Base-by-base conservation (phyloP, 768 basidiomycete genomes). In the Brasilioporus rufonigricans region DNA sequence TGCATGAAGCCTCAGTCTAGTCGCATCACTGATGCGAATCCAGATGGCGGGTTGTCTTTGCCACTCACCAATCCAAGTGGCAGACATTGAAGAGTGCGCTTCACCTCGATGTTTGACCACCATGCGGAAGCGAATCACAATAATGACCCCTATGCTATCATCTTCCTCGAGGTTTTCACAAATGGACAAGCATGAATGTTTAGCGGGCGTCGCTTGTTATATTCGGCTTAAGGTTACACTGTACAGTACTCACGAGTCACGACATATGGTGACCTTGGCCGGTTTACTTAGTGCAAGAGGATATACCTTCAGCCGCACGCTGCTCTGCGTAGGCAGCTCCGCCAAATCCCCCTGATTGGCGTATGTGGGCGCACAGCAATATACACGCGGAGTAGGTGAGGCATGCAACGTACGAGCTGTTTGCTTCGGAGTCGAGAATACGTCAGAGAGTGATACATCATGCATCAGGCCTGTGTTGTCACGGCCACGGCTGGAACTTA, bases 21-120 rank as follows among this genome's bases (percentile, higher is more conserved):
- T 54, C 31, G 10, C 19, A 39, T 50, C 19, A 27, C 9, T 57
- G 48, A 62, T 19, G 43, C 11, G 23, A 38, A 43, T 21, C 40
- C 24, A 71, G 70, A 38, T 71, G 70, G 70, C 70, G 71, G 24
- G 67, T 71, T 11, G 56, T 72, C 19, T 71, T 71, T 51, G n/a
- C 55, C 21, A 9, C 55, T 40, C 67, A 72, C 11, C 63, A 67
- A 24, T 67, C 69, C 58, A 72, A 66, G 60, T 71, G 70, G 70
- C 55, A 66, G 48, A 60, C 62, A 7, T 48, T 71, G 35, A 71
- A 69, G 55, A 72, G 60, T 44, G 60, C 51, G 12, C 41, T 72
- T 46, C 67, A 62, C 29, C 48, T 71, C 24, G 60, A 71, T 29
- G 56, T 27, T 24, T 72, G 62, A 69, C 45, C 14, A 27, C 21